Base-by-base conservation (phyloP, 1,139 yeast species). In the Scheffersomyces lignicola region DNA sequence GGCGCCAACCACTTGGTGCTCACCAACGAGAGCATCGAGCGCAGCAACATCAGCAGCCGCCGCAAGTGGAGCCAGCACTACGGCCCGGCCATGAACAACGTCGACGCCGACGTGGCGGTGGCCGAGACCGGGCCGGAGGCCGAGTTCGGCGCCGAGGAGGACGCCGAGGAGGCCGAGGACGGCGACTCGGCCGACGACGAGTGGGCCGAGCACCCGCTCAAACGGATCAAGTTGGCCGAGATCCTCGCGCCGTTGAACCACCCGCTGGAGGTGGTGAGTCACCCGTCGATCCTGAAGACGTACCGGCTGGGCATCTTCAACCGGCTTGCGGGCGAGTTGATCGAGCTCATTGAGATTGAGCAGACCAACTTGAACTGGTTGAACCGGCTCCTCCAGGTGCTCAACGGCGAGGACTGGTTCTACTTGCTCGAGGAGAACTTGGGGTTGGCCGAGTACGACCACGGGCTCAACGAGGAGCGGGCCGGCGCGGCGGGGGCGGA, bases 381-480 rank as follows among this genome's bases (percentile, higher is more conserved):
- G 40, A 76, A 84, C 34, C 78, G 78, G 47, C 65, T 90, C 32
- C 71, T 90, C 60, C 87, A 83, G 43, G 80, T 85, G 1, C 78
- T 90, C 51, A 69, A 89, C 36, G 96, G 97, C 8, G 97, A 90
- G 52, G 92, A 87, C 56, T 86, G 95, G 52, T 72, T 70, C 34
- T 79, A 78, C 43, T 60, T 83, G 27, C 65, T 81, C 26, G 89
- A 76, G 39, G 79, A 76, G 24, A 77, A 78, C 38, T 58, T 89
- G 56, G 78, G 80, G 18, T 67, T 89, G 33, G 83, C 87, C 2
- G 69, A 64, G 18, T 85, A 86, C 52, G 86, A 86, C 52, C 89
- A 83, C 49, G 78, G 82, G 28, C 60, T 70, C 53, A 66, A 58
- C 38, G 67, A 61, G 17, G 68, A 63, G 2, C 61, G 85, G 40